Evolutionary conservation across 2,329 filamentous ascomycete genomes (phyloP), one percentile per base, ranked within the genome.

Genomic region (Acrocalymma vagum): DNA sequence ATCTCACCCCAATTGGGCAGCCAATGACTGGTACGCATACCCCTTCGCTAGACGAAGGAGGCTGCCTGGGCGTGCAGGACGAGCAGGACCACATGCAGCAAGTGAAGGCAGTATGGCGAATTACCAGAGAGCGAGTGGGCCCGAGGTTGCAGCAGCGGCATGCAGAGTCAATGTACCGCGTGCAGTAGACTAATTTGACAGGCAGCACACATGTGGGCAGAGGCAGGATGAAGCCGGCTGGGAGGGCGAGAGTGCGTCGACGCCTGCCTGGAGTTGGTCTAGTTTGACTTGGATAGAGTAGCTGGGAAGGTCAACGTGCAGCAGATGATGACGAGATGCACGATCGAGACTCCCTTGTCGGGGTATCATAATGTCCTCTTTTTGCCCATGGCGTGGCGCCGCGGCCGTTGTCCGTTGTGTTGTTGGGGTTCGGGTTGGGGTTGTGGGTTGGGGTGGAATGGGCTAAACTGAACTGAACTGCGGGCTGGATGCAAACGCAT

Each of bases 271-370:
- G 23, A 8, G 9, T 9, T 25, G n/a, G 9, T 25, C n/a, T 25
- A 9, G 8, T 25, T 25, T 25, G 9, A 25, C 23, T 25, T 8
- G 23, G n/a, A 8, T 25, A n/a, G n/a, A n/a, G n/a, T n/a, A n/a
- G 48, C 48, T 48, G 52, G 53, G 42, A 29, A 33, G 44, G 35
- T 45, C 43, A 55, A 47, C 45, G 43, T 57, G 55, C 55, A 57
- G 53, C 58, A 58, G 55, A 53, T 56, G 39, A 55, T 55, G 51
- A 54, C 44, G 39, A 40, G 38, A 53, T 38, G 55, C 48, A 53
- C 53, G 56, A 62, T 60, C 56, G 51, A 59, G 54, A 54, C 52
- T 52, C 44, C 38, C 47, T 46, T 51, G 51, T 40, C 38, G 27
- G 33, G 38, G 32, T 36, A 30, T 34, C 29, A 22, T 28, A 25